A percentile compares a stretch with the other conserved stretches of the same genome.
Conservation (phyloP, 2,329 filamentous ascomycete genomes). For the Thelonectria olida region DNA sequence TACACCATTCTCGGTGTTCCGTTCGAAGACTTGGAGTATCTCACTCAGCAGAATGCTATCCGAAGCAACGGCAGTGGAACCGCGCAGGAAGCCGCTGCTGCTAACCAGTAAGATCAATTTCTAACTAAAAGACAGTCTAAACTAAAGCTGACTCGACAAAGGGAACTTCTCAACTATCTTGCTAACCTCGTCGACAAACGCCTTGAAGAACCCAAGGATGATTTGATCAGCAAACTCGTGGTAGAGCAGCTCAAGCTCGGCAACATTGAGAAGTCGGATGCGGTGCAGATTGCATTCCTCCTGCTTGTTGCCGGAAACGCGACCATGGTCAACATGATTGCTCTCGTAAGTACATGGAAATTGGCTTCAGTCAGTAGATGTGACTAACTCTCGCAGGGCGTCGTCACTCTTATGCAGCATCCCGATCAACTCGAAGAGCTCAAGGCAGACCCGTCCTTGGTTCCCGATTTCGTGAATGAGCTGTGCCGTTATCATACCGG, state of each 20-base stretch:
- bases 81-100: constrained; percentile 54
- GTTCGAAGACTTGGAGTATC: constrained; percentile 54
- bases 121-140: neutral
- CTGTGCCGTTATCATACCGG: constrained; percentile 59
- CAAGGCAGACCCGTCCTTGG: constrained; percentile 49
- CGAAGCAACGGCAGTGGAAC: constrained; percentile 58
- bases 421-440: constrained; percentile 53
- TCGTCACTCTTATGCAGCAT: constrained; percentile 55
- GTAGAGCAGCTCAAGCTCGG: constrained; percentile 52
- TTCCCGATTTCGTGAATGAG: constrained; percentile 55
- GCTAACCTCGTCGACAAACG: constrained; percentile 52
- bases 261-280: constrained; percentile 50
- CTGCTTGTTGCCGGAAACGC: constrained; percentile 61
- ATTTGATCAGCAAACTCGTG: constrained; percentile 56
- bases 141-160: constrained; percentile 21
- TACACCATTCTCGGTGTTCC: constrained; percentile 60
- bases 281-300: constrained; percentile 58
- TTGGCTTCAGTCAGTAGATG: neutral
- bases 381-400: constrained; percentile 44
- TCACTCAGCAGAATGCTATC: constrained; percentile 57
- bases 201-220: constrained; percentile 50
- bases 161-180: constrained; percentile 57
- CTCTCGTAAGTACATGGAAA: constrained; percentile 44
- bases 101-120: constrained; percentile 48
- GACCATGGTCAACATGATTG: constrained; percentile 62